Base-by-base conservation (phyloP, 1,284 basidiomycete genomes). In the Sanguinoderma infundibulare region DNA sequence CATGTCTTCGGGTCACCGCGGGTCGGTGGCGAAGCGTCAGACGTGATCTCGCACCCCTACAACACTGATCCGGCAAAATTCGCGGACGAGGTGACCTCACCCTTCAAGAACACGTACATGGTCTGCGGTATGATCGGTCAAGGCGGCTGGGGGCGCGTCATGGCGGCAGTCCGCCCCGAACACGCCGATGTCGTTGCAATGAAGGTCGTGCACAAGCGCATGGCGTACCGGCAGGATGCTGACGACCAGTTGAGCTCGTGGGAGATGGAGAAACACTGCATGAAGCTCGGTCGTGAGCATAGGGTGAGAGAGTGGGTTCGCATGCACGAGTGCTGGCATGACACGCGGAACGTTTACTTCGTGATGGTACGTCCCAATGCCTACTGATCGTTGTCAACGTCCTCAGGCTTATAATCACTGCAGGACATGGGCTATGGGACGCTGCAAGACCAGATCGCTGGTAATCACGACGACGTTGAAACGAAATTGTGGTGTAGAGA, bases 131-230 rank as follows among this genome's bases (percentile, higher is more conserved):
- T 34, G 40, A 36, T 69, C 24, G 67, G 63, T 10, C 32, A 55
- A 10, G 67, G 66, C 24, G 57, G 38, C 10, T 63, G 35, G 35
- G 65, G 62, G 0, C 59, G 63, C 2, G 69, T 72, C 10, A 44
- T 71, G 56, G 42, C 39, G 10, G 65, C 64, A 5, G 38, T n/a
- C 1, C 7, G 4, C 1, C 53, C 55, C 22, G 28, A 50, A 24
- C 5, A 32, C 2, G 57, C 54, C 3, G 50, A 61, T 32, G 14
- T 32, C 1, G 64, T 71, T 22, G 72, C 70, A 10, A 58, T 71
- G 50, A 74, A 74, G 65, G 62, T 68, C 4, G 30, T 67, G 5
- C 59, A 64, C 59, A 74, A 74, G 67, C 35, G 35, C 15, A 51
- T 38, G 54, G 24, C 51, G 28, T 68, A 64, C 55, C 46, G 54